phyloP scores from a whole-genome alignment of 176 grass and related monocot genomes.

The Hsuehochloa calcarea region DNA sequence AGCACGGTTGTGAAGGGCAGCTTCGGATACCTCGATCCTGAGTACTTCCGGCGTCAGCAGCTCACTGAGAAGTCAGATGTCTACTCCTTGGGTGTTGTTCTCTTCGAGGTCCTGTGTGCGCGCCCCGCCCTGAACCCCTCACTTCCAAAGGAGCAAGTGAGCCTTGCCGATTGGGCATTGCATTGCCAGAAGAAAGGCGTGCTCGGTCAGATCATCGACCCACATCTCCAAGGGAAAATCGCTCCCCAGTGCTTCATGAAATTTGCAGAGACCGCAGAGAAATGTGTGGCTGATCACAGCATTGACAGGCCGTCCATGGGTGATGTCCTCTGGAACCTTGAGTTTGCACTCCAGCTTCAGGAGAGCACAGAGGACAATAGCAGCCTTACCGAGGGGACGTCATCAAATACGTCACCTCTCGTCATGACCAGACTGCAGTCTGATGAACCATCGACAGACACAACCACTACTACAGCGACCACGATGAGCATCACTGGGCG shows the following conservation, averaged over 20 bases:
- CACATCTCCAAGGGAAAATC: constrained; percentile 53
- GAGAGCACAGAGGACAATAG: constrained; percentile 48
- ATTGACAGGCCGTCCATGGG: constrained; percentile 60
- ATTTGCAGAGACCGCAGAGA: constrained; percentile 58
- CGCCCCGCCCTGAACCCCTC: constrained; percentile 37
- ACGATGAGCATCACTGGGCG: constrained; percentile 39
- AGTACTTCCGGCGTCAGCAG: constrained; percentile 64
- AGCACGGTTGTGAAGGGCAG: constrained; percentile 80
- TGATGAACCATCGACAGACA: constrained; percentile 34
- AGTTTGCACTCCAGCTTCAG: constrained; percentile 72
- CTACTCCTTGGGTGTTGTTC: constrained; percentile 76
- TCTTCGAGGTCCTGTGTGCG: constrained; percentile 68
- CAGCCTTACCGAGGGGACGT: constrained; percentile 28
- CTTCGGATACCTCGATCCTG: constrained; percentile 74
- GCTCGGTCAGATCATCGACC: constrained; percentile 62
- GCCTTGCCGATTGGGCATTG: constrained; percentile 74
- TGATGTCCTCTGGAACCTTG: constrained; percentile 77
- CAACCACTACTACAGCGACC: constrained; percentile 42
- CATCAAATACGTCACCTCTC: constrained; percentile 1
- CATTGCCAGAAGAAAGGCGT: constrained; percentile 60
- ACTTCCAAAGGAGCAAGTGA: constrained; percentile 65
- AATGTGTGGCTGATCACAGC: constrained; percentile 55
- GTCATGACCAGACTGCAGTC: neutral
- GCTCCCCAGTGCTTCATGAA: constrained; percentile 57
- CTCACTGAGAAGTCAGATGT: constrained; percentile 83